phyloP scores from a whole-genome alignment of 129 eudicot species.

The Flaveria sonorensis region DNA sequence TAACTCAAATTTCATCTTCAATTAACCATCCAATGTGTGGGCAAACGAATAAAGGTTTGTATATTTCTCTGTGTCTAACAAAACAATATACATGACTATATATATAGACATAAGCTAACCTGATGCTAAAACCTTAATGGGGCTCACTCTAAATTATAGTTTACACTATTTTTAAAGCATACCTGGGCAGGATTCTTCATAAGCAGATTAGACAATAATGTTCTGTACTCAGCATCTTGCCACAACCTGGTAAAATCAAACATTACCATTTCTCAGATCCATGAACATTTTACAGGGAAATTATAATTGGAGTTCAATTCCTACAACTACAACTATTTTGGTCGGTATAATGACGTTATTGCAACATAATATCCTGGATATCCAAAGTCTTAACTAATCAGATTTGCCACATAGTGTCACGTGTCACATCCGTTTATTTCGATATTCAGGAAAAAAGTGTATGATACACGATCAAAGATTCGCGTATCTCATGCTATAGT shows the following conservation, averaged over 20 bases:
- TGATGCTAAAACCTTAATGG: no score
- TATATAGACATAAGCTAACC: no score
- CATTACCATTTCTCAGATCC: slow-evolving; percentile 4
- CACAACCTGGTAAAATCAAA: slow-evolving; percentile 55
- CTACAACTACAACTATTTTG: neutral
- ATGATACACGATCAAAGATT: neutral
- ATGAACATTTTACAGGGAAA: neutral
- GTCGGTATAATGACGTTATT: neutral
- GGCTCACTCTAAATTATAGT: no score
- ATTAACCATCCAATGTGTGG: no score
- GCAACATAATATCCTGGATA: neutral
- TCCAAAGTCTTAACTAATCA: neutral
- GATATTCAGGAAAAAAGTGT: neutral
- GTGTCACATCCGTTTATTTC: neutral
- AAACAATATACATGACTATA: no score
- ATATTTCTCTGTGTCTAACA: no score
- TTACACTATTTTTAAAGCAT: neutral
- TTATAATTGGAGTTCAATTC: neutral
- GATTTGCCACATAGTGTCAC: neutral
- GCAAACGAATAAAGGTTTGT: no score
- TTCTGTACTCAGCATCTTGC: slow-evolving; percentile 92
- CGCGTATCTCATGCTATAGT: neutral
- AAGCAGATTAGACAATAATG: slow-evolving; percentile 47
- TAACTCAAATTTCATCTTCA: no score
- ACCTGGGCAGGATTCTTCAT: slow-evolving; percentile 63